Percentiles rank a stretch among this genome's conserved stretches.
phyloP scores from a whole-genome alignment of 345 rosid species.

The Boechera divaricarpa region DNA sequence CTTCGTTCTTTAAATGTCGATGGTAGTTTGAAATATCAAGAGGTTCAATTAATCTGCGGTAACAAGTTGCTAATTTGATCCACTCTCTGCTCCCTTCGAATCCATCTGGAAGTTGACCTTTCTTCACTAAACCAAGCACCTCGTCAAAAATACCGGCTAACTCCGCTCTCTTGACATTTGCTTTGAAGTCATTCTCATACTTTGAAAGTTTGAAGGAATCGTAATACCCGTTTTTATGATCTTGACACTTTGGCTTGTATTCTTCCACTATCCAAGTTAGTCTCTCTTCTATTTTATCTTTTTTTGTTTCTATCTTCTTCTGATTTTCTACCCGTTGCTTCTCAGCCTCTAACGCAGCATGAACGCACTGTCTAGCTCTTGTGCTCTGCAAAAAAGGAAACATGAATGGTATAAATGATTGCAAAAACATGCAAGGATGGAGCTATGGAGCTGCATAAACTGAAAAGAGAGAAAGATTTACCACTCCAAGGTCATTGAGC shows the following conservation, averaged over 20 bases:
- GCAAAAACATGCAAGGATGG: background rate
- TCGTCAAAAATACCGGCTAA: slow-evolving; percentile 81
- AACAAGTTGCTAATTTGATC: slow-evolving; percentile 55
- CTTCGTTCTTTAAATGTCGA: slow-evolving; percentile 77
- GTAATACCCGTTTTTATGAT: slow-evolving; percentile 55
- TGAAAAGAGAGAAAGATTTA: slow-evolving; percentile 42
- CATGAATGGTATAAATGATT: background rate
- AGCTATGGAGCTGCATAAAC: background rate
- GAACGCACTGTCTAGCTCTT: slow-evolving; percentile 62
- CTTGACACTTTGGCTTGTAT: slow-evolving; percentile 51
- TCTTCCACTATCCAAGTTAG: slow-evolving; percentile 29
- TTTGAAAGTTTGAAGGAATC: slow-evolving; percentile 63
- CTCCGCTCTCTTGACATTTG: slow-evolving; percentile 70
- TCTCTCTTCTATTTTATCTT: background rate
- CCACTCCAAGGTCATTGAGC: slow-evolving; percentile 73
- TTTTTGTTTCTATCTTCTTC: slow-evolving; percentile 34
- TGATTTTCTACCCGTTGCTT: slow-evolving; percentile 55
- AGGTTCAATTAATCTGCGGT: slow-evolving; percentile 69
- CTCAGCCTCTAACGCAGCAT: slow-evolving; percentile 63
- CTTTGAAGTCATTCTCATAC: slow-evolving; percentile 56
- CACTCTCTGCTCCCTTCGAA: slow-evolving; percentile 55
- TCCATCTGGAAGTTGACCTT: slow-evolving; percentile 64
- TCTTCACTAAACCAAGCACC: slow-evolving; percentile 66
- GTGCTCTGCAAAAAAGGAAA: slow-evolving; percentile 52
- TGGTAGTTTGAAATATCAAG: slow-evolving; percentile 81